These are phyloP conservation scores for Trichosporon coremiiforme DNA, from an alignment of 1,284 basidiomycete species.

Conservation along the genomic window DNA sequence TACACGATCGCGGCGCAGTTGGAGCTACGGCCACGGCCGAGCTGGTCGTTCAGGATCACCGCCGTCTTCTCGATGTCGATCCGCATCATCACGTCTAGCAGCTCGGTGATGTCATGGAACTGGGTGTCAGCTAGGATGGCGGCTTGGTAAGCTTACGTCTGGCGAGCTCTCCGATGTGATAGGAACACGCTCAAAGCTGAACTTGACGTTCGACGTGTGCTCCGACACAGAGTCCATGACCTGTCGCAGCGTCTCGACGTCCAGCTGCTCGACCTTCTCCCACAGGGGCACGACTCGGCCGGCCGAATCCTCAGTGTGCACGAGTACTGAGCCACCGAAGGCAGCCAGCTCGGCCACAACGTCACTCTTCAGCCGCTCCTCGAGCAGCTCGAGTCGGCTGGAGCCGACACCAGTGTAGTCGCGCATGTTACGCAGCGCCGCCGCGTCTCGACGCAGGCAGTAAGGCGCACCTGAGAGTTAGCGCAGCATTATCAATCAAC, in stretches of 20 bases:
- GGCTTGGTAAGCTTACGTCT: slow-evolving; percentile 44
- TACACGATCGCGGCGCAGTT: slow-evolving; percentile 83
- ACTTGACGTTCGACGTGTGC: slow-evolving; percentile 61
- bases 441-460: slow-evolving; percentile 67
- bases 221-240: slow-evolving; percentile 70
- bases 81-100: slow-evolving; percentile 81
- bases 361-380: slow-evolving; percentile 88
- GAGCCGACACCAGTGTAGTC: slow-evolving; percentile 92
- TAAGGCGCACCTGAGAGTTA: slow-evolving; percentile 49
- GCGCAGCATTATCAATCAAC: not conserved
- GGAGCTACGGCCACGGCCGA: slow-evolving; percentile 92
- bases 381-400: slow-evolving; percentile 79
- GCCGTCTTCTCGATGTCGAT: slow-evolving; percentile 72
- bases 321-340: slow-evolving; percentile 79
- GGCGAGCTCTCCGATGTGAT: slow-evolving; percentile 70
- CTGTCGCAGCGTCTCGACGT: slow-evolving; percentile 84
- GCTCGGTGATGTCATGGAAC: slow-evolving; percentile 63
- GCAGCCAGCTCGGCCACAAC: slow-evolving; percentile 77
- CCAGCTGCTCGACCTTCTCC: slow-evolving; percentile 80
- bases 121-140: slow-evolving; percentile 35
- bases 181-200: slow-evolving; percentile 83
- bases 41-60: slow-evolving; percentile 94
- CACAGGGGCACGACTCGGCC: slow-evolving; percentile 91
- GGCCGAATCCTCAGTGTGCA: slow-evolving; percentile 87
- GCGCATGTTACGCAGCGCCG: slow-evolving; percentile 79